These are phyloP conservation scores for Suillus brevipes DNA, from an alignment of 768 basidiomycete species.

Conservation along the genomic window DNA sequence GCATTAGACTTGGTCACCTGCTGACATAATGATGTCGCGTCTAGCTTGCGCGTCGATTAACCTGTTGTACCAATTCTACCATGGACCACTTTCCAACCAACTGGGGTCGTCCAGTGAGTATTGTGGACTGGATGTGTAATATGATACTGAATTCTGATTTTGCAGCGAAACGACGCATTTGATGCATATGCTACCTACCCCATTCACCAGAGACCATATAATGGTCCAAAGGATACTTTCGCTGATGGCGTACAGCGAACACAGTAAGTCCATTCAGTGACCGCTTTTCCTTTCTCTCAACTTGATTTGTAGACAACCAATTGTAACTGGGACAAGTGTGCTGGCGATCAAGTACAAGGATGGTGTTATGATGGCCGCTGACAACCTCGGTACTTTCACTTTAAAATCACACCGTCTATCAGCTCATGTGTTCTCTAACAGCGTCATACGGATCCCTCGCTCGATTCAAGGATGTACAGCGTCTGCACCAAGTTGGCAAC, in stretches of 20 bases:
- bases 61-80: conserved; percentile 12
- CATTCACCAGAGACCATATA: conserved; percentile 57
- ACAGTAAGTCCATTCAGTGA: conserved; percentile 51
- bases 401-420: neutral
- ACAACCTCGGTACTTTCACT: conserved; percentile 78
- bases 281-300: neutral
- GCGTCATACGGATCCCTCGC: conserved; percentile 98
- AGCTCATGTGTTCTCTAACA: conserved; percentile 26
- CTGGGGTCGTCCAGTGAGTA: conserved; percentile 77
- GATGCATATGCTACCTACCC: conserved; percentile 82
- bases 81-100: conserved; percentile 87
- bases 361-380: conserved; percentile 97
- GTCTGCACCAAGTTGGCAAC: conserved; percentile 81
- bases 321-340: conserved; percentile 96
- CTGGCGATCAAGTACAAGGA: conserved; percentile 93
- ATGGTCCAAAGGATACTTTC: conserved; percentile 54
- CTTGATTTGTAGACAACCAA: conserved; percentile 66
- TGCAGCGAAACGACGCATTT: conserved; percentile 71
- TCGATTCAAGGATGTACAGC: conserved; percentile 91
- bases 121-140: neutral
- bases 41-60: conserved; percentile 22
- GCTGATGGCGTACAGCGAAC: conserved; percentile 73
- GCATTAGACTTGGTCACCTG: neutral
- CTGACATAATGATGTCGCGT: conserved; percentile 15
- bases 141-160: neutral